phyloP scores from a whole-genome alignment of 2,329 filamentous ascomycete genomes.

The Huntiella omanensis region DNA sequence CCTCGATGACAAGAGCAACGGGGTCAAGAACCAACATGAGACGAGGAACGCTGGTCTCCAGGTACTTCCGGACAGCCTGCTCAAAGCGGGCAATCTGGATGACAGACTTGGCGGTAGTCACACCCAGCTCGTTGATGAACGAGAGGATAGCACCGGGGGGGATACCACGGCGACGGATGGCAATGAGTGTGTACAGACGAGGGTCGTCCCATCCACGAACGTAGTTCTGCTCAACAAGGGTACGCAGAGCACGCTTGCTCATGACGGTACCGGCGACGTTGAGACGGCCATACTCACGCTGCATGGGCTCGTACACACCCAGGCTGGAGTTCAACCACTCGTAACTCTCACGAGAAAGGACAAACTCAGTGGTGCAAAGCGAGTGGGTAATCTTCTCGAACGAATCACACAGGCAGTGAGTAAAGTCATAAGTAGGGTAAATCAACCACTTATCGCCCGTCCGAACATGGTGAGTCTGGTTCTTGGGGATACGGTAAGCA shows the following conservation, averaged over 20 bases:
- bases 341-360: constrained; percentile 68
- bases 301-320: constrained; percentile 79
- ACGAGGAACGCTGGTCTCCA: constrained; percentile 73
- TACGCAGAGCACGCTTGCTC: constrained; percentile 67
- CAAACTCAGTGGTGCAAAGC: constrained; percentile 84
- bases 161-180: constrained; percentile 63
- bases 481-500: constrained; percentile 68
- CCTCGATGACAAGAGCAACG: constrained; percentile 63
- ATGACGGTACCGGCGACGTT: constrained; percentile 73
- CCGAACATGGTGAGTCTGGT: constrained; percentile 51
- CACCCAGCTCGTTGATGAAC: constrained; percentile 80
- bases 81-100: constrained; percentile 76
- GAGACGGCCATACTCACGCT: constrained; percentile 52
- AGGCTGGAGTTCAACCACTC: constrained; percentile 74
- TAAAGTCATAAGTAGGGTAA: constrained; percentile 89
- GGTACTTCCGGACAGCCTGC: constrained; percentile 63
- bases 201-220: constrained; percentile 87
- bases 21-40: constrained; percentile 83
- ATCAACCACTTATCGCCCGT: constrained; percentile 78
- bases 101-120: constrained; percentile 62
- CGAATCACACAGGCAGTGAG: constrained; percentile 78
- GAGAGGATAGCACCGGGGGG: constrained; percentile 76
- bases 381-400: constrained; percentile 86
- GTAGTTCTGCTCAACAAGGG: constrained; percentile 56
- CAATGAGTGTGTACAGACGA: constrained; percentile 71